phyloP scores from a whole-genome alignment of 768 basidiomycete genomes.

The Naematelia aurantialba region DNA sequence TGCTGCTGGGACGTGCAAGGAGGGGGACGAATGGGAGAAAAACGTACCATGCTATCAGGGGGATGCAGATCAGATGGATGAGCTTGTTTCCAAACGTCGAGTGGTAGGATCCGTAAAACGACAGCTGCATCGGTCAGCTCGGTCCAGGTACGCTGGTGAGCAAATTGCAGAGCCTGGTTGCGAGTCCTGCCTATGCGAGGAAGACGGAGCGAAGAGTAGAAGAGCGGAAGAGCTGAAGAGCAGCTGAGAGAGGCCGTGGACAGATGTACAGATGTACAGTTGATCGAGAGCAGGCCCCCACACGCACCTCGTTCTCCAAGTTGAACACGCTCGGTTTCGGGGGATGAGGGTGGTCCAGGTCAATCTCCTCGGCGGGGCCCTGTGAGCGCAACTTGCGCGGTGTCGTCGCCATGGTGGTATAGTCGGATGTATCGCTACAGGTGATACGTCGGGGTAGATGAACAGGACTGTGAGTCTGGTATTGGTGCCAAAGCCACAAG shows the following conservation, averaged over 20 bases:
- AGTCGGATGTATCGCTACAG: not conserved
- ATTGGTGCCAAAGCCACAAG: too few species aligned
- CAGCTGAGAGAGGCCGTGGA: too few species aligned
- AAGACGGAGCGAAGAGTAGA: too few species aligned
- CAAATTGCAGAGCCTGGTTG: too few species aligned
- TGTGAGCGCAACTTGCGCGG: conserved; percentile 18
- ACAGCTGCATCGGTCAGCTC: conserved; percentile 57
- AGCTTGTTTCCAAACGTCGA: conserved; percentile 72
- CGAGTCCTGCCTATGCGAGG: too few species aligned
- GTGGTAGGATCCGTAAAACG: conserved; percentile 93
- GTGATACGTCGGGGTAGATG: not conserved
- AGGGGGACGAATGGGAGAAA: too few species aligned
- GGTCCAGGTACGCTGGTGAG: not conserved
- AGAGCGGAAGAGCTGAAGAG: too few species aligned
- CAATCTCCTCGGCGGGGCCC: conserved; percentile 23
- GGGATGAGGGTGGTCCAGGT: conserved; percentile 11
- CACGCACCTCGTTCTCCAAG: conserved; percentile 35
- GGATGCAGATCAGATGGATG: conserved; percentile 83
- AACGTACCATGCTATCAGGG: conserved; percentile 70
- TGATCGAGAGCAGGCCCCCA: too few species aligned
- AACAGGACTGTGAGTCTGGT: too few species aligned
- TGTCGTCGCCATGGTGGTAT: conserved; percentile 1
- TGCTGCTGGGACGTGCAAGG: too few species aligned
- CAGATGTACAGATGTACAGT: too few species aligned
- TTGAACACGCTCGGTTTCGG: conserved; percentile 13